Evolutionary conservation across 2,329 filamentous ascomycete genomes (phyloP), one percentile per base, ranked within the genome.

Genomic region (Aspergillus novofumigatus): DNA sequence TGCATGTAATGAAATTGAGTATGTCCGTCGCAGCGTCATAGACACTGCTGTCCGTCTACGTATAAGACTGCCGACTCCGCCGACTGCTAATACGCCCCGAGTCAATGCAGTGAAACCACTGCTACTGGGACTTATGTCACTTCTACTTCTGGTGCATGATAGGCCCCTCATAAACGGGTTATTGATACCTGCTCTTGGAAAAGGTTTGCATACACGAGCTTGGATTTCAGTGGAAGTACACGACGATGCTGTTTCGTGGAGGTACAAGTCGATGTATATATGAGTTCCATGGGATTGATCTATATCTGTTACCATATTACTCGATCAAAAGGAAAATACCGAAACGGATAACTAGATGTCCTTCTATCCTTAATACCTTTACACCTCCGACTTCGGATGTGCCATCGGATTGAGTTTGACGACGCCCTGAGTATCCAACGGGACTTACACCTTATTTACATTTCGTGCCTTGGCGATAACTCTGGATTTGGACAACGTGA

Each of bases 51-150:
- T 29, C 28, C 9, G 9, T 29, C 9, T 29, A 10, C 3, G 9
- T 29, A 29, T 10, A 29, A 29, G 28, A 29, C 28, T 29, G 28
- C 28, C 9, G 28, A 29, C 28, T 4, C 28, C 9, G 10, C 55
- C 62, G 7, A 49, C 41, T 1, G 57, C 57, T 4, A 53, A 32
- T 20, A 9, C n/a, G 25, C 54, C n/a, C 49, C 59, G 2, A 53
- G 49, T 23, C 44, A 56, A 47, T 61, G 57, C 20, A 57, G 54
- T n/a, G 58, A 41, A 11, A 49, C 35, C 14, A 58, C 59, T 1
- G 55, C 53, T 4, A 32, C 51, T n/a, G 57, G 59, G 8, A 57
- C 38, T 42, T 59, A 59, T 53, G 53, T 44, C 25, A 56, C 55
- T 28, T 52, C 57, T 10, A 51, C 53, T 3, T 25, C 23, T 56